Evolutionary conservation across 208 protist genomes (phyloP), one percentile per base, ranked within the genome.

Genomic region (Trypanosoma theileri): DNA sequence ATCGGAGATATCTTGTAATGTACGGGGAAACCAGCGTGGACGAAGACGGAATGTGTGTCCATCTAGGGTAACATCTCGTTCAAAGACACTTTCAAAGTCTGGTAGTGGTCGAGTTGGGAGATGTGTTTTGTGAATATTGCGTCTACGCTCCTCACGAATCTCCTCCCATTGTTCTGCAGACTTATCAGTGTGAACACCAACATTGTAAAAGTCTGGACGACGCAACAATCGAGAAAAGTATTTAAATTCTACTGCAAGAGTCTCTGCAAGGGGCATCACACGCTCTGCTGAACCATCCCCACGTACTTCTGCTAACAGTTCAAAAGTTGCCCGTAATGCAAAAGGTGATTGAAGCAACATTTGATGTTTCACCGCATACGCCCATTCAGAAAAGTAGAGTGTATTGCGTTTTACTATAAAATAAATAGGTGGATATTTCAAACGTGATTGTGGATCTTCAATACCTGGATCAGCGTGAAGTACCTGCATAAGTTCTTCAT

Each of bases 281-380:
- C 75, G 65, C 60, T 89, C 85, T 21, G 79, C 81, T 11, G 84
- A 81, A 51, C 82, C 86, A 73, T 92, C 86, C 22, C 89, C 87
- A 46, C 92, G 88, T n/a, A 93, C 79, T 75, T 95, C 85, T 22
- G 81, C 56, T 53, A 96, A 77, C 61, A 96, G 52, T 71, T 77
- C 83, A 45, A 91, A 77, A 1, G 76, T 80, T 35, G 87, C 88
- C 72, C 86, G 85, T 19, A 96, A 82, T 17, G 92, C 92, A 71
- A 81, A 94, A 12, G 92, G 92, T 4, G 85, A 94, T 66, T 94
- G 89, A 13, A 94, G 79, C 24, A 96, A 79, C 46, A 96, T 74
- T 68, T 95, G 86, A 70, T 96, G 92, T 70, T 90, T 90, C 57
- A 96, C 92, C 13, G 87, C 87, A 71, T 89, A 94, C 31, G 92